Conservation (phyloP, 768 basidiomycete genomes). For the Mycena amicta region DNA sequence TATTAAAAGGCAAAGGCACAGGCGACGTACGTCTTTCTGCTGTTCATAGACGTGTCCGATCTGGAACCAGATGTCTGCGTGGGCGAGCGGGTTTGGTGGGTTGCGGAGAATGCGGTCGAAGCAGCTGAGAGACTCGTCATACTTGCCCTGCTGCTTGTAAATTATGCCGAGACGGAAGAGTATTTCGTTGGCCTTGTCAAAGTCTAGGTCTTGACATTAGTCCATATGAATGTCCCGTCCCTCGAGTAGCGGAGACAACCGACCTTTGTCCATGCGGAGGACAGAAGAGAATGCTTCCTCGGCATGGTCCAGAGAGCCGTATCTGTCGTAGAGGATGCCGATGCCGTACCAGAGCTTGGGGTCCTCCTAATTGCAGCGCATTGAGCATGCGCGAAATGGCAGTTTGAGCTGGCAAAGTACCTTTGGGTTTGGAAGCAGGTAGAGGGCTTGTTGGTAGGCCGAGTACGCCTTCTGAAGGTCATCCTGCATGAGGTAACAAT, state of each 20-base stretch:
- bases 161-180: conserved; percentile 98
- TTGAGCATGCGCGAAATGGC: too few species aligned
- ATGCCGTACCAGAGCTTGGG: conserved; percentile 99
- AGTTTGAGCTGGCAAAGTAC: too few species aligned
- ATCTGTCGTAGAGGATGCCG: conserved; percentile 97
- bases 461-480: conserved; percentile 98
- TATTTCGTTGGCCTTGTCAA: conserved; percentile 98
- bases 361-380: conserved; percentile 76
- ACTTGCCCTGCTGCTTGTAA: conserved; percentile 98
- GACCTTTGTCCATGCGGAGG: conserved; percentile 95
- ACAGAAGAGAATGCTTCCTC: conserved; percentile 98
- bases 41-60: conserved; percentile 99
- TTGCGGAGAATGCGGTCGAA: conserved; percentile 96
- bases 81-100: conserved; percentile 92
- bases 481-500: conserved; percentile 99
- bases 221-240: conserved; percentile 23
- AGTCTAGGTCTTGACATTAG: conserved; percentile 63
- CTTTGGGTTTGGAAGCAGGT: conserved; percentile 94
- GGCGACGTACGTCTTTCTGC: conserved; percentile 81
- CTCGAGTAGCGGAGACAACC: conserved; percentile 29
- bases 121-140: conserved; percentile 82
- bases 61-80: conserved; percentile 99
- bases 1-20: neutral
- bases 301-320: conserved; percentile 97
- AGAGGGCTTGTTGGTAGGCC: conserved; percentile 97